Base-by-base conservation (phyloP, 2,329 filamentous ascomycete species). In the Diaporthe ampelina region DNA sequence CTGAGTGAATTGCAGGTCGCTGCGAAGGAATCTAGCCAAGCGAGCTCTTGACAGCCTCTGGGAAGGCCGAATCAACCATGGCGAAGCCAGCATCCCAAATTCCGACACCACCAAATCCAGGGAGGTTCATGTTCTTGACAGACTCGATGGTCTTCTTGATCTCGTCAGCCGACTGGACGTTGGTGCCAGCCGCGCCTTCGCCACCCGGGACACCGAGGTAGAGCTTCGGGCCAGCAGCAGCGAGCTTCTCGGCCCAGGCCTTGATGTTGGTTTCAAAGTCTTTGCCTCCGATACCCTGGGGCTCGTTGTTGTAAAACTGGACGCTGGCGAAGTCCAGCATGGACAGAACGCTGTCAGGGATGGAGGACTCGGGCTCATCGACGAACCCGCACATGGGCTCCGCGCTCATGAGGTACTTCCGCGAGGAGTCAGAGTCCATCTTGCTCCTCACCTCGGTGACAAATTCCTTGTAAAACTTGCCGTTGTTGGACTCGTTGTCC, bases 281-380 rank as follows among this genome's bases (percentile, higher is more conserved):
- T 5, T 29, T 63, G 21, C 70, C 73, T 3, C 73, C 73, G 13
- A 75, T 58, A 1, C 65, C 73, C 21, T 75, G 63, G 4, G 26
- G 8, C 21, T 56, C 48, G 48, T 75, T 67, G 56, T 75, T 75
- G 70, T 75, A 75, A 37, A 75, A 75, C 15, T 75, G 73, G 6
- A 75, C 15, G 73, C 70, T 75, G 13, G 73, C 43, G 13, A 68
- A 75, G 70, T 75, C 48, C 10, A 73, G 29, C 45, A 69, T 50
- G 17, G 65, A 29, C 24, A 75, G 63, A 8, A 73, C 24, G 29
- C 54, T 61, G 40, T 50, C 37, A 8, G 70, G 70, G 19, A 75
- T 73, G 9, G 70, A 75, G 32, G 54, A 52, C 8, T 72, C 70
- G 24, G 70, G 3, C 0, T 63, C 11, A 11, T 54, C 24, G 48